phyloP scores from a whole-genome alignment of 768 basidiomycete species.

The Russula foetens region DNA sequence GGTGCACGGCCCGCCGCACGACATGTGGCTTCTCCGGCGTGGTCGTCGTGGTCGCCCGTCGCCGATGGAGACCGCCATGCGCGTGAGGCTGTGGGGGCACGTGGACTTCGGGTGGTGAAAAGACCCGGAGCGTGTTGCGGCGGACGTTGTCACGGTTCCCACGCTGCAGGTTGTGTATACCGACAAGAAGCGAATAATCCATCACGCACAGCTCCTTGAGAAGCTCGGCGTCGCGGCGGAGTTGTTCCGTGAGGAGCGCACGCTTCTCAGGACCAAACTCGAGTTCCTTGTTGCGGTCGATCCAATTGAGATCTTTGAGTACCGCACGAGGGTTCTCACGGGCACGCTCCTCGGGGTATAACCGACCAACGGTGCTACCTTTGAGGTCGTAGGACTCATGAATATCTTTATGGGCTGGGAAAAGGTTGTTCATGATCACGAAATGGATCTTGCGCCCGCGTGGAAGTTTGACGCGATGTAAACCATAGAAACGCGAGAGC shows the following conservation, averaged over 20 bases:
- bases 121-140: slow-evolving; percentile 85
- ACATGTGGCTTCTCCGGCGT: slow-evolving; percentile 69
- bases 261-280: slow-evolving; percentile 96
- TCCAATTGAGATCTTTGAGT: slow-evolving; percentile 96
- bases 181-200: slow-evolving; percentile 94
- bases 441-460: slow-evolving; percentile 95
- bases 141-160: slow-evolving; percentile 91
- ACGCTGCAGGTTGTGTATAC: slow-evolving; percentile 84
- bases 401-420: slow-evolving; percentile 93
- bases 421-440: slow-evolving; percentile 99
- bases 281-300: slow-evolving; percentile 63
- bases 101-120: slow-evolving; percentile 60
- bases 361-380: slow-evolving; percentile 84
- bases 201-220: slow-evolving; percentile 79
- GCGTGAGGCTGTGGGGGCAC: slow-evolving; percentile 55
- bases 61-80: slow-evolving; percentile 27
- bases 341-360: slow-evolving; percentile 78
- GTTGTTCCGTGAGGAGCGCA: slow-evolving; percentile 83
- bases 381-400: slow-evolving; percentile 98
- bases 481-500: slow-evolving; percentile 89
- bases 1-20: slow-evolving; percentile 80
- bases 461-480: slow-evolving; percentile 96
- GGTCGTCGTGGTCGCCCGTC: slow-evolving; percentile 23
- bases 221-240: slow-evolving; percentile 80
- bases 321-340: slow-evolving; percentile 77